Base-by-base conservation (phyloP, 176 grass and related monocot genomes). In the Puccinellia tenuiflora region DNA sequence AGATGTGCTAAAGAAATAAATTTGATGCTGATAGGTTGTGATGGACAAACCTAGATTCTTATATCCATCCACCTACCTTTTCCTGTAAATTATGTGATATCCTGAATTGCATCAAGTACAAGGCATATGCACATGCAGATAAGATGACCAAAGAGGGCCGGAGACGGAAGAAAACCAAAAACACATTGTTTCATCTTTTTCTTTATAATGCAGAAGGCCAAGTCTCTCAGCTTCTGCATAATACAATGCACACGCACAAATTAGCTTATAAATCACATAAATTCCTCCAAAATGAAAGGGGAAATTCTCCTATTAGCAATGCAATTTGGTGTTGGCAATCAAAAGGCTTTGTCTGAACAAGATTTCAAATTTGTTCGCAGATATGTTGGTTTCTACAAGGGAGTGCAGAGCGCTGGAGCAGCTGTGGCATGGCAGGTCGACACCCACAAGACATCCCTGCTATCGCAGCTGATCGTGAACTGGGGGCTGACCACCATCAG, bases 361-460 rank as follows among this genome's bases (percentile, higher is more conserved):
- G 0, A 3, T 6, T 21, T 81, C 15, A 79, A 71, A 24, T 91
- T 34, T 24, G 21, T 60, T 16, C 45, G 81, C 86, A 97, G 95
- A 67, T 98, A 94, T 17, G 93, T 81, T 2, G 95, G 95, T 1
- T 98, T 98, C 81, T 98, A 94, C 85, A 98, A 98, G 82, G 92
- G 95, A 5, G 91, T 94, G 59, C 95, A 98, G 72, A 98, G 95
- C 0, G 95, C 95, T 0, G 95, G 95, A 1, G 92, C 95, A 1
- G 95, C 95, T 0, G 92, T 98, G 2, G 92, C 92, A 24, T 98
- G 95, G 95, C 95, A 98, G 77, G 2, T 98, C 0, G 92, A 98
- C 57, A 88, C 57, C 4, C 81, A 61, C 46, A 73, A 90, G 9
- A 80, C 59, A 21, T 40, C 81, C 2, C 67, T 88, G 1, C 29